Conservation (phyloP, 2,329 filamentous ascomycete species). For the Stagonosporopsis rhizophila region DNA sequence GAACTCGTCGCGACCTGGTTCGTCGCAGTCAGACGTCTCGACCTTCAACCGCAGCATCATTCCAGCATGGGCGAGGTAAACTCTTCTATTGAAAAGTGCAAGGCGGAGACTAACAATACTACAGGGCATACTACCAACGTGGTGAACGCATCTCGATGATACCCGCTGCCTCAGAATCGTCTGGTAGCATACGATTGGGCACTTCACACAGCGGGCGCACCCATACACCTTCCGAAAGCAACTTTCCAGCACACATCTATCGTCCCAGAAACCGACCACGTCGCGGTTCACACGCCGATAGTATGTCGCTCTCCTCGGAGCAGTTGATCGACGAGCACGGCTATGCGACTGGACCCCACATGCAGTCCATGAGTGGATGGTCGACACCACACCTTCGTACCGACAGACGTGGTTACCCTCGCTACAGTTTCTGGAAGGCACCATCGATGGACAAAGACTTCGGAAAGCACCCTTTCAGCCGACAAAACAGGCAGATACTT, state of each 20-base stretch:
- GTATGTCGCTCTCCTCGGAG: constrained; percentile 39
- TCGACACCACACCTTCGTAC: constrained; percentile 48
- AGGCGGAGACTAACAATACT: constrained; percentile 18
- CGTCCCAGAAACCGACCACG: constrained; percentile 49
- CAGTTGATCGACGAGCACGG: constrained; percentile 39
- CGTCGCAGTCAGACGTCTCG: constrained; percentile 46
- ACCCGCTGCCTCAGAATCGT: constrained; percentile 45
- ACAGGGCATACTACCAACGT: constrained; percentile 47
- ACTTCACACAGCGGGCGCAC: constrained; percentile 49
- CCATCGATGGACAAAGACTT: constrained; percentile 72
- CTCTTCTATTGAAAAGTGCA: neutral
- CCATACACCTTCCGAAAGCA: constrained; percentile 46
- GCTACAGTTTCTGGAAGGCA: constrained; percentile 72
- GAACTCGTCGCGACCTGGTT: constrained; percentile 45
- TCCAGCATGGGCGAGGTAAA: constrained; percentile 49
- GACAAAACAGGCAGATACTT: constrained; percentile 75
- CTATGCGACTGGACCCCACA: constrained; percentile 38
- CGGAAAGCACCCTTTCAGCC: constrained; percentile 67
- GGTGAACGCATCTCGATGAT: constrained; percentile 46
- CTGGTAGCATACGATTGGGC: constrained; percentile 39
- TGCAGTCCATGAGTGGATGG: constrained; percentile 35
- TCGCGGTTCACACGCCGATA: constrained; percentile 39
- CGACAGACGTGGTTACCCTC: constrained; percentile 55
- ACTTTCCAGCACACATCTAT: constrained; percentile 48
- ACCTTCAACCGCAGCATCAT: constrained; percentile 46